Percentiles rank a stretch among this genome's conserved stretches.
Evolutionary conservation across 1,284 basidiomycete genomes (phyloP).

Genomic region (Lentinula novae-zelandiae): DNA sequence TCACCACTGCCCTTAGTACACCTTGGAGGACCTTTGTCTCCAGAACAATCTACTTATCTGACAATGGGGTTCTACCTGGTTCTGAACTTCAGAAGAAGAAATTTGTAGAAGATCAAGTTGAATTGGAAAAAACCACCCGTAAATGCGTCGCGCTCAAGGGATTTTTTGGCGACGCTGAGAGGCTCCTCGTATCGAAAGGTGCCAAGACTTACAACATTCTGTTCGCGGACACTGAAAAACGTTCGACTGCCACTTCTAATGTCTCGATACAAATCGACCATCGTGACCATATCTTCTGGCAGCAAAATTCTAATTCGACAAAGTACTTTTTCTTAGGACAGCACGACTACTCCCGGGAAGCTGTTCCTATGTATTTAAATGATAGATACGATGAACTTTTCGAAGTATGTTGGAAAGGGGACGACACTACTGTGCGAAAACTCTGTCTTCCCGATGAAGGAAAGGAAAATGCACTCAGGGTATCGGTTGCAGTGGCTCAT

Average conservation of each 20-base stretch:
- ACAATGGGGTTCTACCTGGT: neutral
- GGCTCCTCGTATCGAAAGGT: slow-evolving; percentile 30
- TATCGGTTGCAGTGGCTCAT: slow-evolving; percentile 32
- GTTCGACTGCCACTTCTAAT: neutral
- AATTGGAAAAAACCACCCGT: slow-evolving; percentile 14
- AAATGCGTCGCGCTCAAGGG: slow-evolving; percentile 21
- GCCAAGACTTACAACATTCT: slow-evolving; percentile 44
- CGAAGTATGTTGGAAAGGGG: slow-evolving; percentile 11
- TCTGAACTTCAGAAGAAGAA: slow-evolving; percentile 5
- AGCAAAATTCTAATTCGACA: neutral
- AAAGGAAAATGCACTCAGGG: slow-evolving; percentile 15
- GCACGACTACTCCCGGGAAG: neutral
- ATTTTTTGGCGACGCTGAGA: slow-evolving; percentile 34
- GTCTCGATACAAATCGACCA: neutral
- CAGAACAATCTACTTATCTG: neutral
- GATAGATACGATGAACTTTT: slow-evolving; percentile 9
- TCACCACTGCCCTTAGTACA: neutral
- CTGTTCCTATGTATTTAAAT: slow-evolving; percentile 6
- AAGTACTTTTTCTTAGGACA: neutral
- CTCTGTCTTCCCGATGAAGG: slow-evolving; percentile 8
- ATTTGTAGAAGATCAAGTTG: neutral
- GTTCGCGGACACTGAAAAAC: slow-evolving; percentile 25
- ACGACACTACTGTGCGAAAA: slow-evolving; percentile 8
- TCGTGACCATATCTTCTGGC: neutral
- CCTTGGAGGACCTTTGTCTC: slow-evolving; percentile 7